These are phyloP conservation scores for Candida easanensis DNA, from an alignment of 805 yeast species.

Conservation along the genomic window DNA sequence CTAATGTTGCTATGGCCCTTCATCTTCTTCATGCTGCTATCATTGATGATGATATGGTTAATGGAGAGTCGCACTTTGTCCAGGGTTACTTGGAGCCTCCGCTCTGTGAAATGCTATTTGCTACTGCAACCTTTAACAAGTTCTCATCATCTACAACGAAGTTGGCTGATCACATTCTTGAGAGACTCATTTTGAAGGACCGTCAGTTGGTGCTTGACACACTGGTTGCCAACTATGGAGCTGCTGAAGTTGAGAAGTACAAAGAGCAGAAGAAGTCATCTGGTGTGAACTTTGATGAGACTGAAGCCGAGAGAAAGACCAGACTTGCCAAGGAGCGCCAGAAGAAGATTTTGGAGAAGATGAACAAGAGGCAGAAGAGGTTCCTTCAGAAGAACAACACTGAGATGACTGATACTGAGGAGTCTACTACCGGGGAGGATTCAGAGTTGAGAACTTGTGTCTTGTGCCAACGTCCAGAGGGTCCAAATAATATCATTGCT, in stretches of 20 bases:
- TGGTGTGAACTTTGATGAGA: constrained; percentile 41
- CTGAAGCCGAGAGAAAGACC: constrained; percentile 53
- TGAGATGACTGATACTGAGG: constrained; percentile 34
- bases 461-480: constrained; percentile 54
- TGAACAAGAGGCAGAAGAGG: constrained; percentile 69
- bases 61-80: constrained; percentile 40
- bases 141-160: constrained; percentile 46
- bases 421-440: constrained; percentile 23
- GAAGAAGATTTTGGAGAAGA: constrained; percentile 56
- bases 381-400: constrained; percentile 56
- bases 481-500: constrained; percentile 48
- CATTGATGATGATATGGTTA: constrained; percentile 42
- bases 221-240: constrained; percentile 56
- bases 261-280: constrained; percentile 43
- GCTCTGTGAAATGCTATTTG: constrained; percentile 47
- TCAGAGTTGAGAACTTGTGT: constrained; percentile 43
- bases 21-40: constrained; percentile 69
- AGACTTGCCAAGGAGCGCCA: constrained; percentile 61
- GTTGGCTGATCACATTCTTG: constrained; percentile 59
- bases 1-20: constrained; percentile 55
- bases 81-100: constrained; percentile 40
- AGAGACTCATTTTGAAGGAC: constrained; percentile 47
- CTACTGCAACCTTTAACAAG: constrained; percentile 44
- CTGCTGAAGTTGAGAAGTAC: constrained; percentile 46
- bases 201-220: constrained; percentile 46